These are phyloP conservation scores for Colletotrichum sansevieriae DNA, from an alignment of 2,329 filamentous ascomycete genomes.

Conservation along the genomic window DNA sequence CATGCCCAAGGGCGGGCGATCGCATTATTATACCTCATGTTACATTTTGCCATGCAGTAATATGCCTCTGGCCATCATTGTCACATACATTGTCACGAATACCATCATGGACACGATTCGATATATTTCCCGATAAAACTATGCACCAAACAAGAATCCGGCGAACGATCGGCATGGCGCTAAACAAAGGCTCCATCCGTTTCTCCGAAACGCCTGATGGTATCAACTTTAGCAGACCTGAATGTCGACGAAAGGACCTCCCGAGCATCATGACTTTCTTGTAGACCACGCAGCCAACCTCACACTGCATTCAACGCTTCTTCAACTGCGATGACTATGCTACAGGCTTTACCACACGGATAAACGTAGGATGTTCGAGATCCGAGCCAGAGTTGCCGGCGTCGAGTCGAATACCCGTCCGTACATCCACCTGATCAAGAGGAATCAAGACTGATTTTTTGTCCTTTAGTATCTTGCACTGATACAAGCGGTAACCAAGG, in stretches of 20 bases:
- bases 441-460: constrained; percentile 43
- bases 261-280: constrained; percentile 5
- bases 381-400: constrained; percentile 11
- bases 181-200: background rate
- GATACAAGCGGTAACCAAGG: constrained; percentile 45
- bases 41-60: constrained; percentile 29
- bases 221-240: background rate
- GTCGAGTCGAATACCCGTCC: constrained; percentile 39
- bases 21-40: constrained; percentile 38
- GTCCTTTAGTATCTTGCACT: constrained; percentile 25
- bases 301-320: no score
- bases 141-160: background rate
- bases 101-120: constrained; percentile 11
- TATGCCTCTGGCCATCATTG: constrained; percentile 19
- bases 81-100: constrained; percentile 24
- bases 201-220: background rate
- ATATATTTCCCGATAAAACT: background rate
- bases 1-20: constrained; percentile 19
- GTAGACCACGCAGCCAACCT: no score
- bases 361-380: constrained; percentile 4
- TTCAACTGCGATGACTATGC: no score
- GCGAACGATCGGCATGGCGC: background rate
- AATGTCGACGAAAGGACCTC: background rate
- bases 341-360: background rate
- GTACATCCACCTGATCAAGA: constrained; percentile 46